Conservation (phyloP, 2,329 filamentous ascomycete genomes). For the Neoarthrinium moseri region DNA sequence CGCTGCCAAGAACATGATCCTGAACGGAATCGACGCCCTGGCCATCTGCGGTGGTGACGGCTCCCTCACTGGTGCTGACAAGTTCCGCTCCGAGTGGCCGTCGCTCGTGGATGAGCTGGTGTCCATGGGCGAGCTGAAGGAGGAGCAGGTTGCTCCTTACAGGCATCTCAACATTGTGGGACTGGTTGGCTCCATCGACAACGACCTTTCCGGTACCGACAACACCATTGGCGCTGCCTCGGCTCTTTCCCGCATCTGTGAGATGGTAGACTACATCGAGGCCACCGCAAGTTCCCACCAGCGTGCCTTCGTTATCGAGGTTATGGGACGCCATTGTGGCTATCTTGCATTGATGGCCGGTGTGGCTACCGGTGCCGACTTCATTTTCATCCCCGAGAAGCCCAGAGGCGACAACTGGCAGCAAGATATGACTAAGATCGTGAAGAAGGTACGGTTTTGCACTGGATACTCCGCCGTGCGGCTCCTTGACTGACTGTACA, state of each 20-base stretch:
- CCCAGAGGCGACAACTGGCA: slow-evolving; percentile 86
- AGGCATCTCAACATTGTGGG: slow-evolving; percentile 93
- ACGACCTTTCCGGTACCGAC: slow-evolving; percentile 95
- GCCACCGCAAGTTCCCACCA: slow-evolving; percentile 93
- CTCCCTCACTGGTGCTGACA: slow-evolving; percentile 91
- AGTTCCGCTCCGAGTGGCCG: slow-evolving; percentile 90
- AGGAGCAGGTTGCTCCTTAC: slow-evolving; percentile 72
- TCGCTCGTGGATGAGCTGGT: slow-evolving; percentile 84
- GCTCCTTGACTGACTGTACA: slow-evolving; percentile 16
- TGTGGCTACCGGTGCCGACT: slow-evolving; percentile 92
- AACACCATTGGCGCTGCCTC: slow-evolving; percentile 98
- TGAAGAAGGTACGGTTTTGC: slow-evolving; percentile 57
- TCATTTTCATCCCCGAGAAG: slow-evolving; percentile 94
- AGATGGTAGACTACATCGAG: slow-evolving; percentile 95
- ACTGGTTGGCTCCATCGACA: slow-evolving; percentile 95
- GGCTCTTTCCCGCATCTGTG: slow-evolving; percentile 87
- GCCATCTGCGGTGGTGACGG: slow-evolving; percentile 98
- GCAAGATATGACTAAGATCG: slow-evolving; percentile 78
- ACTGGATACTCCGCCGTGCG: too few relatives aligned
- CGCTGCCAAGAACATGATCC: slow-evolving; percentile 91
- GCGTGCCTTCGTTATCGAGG: slow-evolving; percentile 93
- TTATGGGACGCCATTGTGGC: slow-evolving; percentile 97
- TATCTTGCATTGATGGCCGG: slow-evolving; percentile 97
- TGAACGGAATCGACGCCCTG: slow-evolving; percentile 90
- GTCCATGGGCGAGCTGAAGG: slow-evolving; percentile 65